Evolutionary conservation across 495 filamentous ascomycete genomes (phyloP), one percentile per base, ranked within the genome.

Genomic region (Corynascus novoguineensis): DNA sequence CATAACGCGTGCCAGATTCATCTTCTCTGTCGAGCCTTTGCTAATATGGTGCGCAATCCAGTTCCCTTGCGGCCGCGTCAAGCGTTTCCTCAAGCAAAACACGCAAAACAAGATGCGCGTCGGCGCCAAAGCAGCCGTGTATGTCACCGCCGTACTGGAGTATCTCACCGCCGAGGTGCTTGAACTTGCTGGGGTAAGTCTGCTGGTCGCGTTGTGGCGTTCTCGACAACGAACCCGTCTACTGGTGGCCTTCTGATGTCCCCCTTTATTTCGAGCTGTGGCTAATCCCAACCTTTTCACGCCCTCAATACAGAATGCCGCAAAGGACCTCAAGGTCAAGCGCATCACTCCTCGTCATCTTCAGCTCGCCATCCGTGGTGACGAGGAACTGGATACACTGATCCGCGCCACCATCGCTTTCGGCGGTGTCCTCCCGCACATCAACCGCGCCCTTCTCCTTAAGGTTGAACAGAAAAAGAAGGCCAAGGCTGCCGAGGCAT

Each of bases 401-500:
- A 97, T 97, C 71, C 88, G 95, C 63, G 93, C 93, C 28, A 98
- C 93, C 46, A 98, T 98, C 69, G 93, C 93, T 56, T 97, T 95
- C 60, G 93, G 93, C 76, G 93, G 93, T 86, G 93, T 98, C 37
- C 78, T 98, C 64, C 93, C 93, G 29, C 93, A 96, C 72, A 98
- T 98, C 88, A 97, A 98, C 78, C 88, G 93, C 61, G 93, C 93
- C 22, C 79, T 98, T 58, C 80, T 98, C 60, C 82, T 97, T 68
- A 98, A 98, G 86, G 95, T 97, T 51, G 95, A 97, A 76, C 90
- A 97, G 76, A 97, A 97, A 88, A 98, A 98, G 90, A 95, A 92
- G 80, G 82, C 74, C 72, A 89, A 89, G 83, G 77, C 79, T 44
- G 71, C 75, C 54, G 82, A 84, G 66, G 78, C 74, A 48, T 86